Conservation (phyloP, 139 green algal species). For the Chlorella vulgaris region DNA sequence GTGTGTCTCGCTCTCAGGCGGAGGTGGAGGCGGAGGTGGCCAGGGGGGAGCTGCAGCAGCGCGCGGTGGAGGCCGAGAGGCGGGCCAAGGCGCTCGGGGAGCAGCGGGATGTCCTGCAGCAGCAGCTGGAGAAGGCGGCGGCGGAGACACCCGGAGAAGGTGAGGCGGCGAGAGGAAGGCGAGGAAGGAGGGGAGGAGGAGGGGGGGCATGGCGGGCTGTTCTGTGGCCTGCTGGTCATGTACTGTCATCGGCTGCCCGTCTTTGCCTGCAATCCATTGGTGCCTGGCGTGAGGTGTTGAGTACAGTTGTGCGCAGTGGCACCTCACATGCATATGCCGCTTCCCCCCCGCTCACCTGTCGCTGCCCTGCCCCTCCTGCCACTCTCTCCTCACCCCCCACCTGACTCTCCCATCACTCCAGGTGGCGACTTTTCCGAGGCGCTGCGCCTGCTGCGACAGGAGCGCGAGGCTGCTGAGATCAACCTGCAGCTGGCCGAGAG, state of each 20-base stretch:
- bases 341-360: too few relatives aligned
- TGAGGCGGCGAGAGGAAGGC: constrained; percentile 1
- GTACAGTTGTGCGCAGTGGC: too few relatives aligned
- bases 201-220: not conserved
- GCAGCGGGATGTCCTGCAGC: constrained; percentile 54
- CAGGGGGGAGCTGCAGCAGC: constrained; percentile 29
- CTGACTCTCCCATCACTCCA: not conserved
- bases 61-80: constrained; percentile 17
- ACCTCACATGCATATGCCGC: too few relatives aligned
- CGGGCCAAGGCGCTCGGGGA: constrained; percentile 28
- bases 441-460: constrained; percentile 52
- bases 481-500: constrained; percentile 52
- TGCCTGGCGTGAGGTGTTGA: too few relatives aligned
- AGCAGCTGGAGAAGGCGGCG: constrained; percentile 52
- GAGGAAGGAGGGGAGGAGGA: too few relatives aligned
- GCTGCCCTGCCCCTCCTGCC: not conserved
- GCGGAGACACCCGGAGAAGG: constrained; percentile 18
- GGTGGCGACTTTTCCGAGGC: constrained; percentile 46
- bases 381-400: too few relatives aligned
- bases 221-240: too few relatives aligned
- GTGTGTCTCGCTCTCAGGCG: not conserved
- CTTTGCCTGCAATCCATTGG: too few relatives aligned
- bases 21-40: constrained; percentile 14
- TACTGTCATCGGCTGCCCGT: too few relatives aligned
- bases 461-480: constrained; percentile 54